phyloP scores from a whole-genome alignment of 2,329 filamentous ascomycete genomes.

The Alternaria dauci region DNA sequence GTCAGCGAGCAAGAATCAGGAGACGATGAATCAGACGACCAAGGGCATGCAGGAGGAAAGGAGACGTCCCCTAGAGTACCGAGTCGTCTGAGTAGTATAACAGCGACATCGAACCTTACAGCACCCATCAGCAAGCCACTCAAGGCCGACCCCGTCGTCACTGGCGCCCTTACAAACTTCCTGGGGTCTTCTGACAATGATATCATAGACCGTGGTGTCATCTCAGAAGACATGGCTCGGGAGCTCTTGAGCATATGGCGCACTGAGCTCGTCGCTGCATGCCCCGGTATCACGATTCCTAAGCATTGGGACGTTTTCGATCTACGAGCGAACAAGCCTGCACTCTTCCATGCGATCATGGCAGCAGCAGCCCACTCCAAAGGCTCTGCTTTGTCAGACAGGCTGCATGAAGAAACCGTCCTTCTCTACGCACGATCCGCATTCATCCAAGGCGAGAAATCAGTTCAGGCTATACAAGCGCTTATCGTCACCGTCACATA shows the following conservation, averaged over 20 bases:
- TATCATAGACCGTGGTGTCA: slow-evolving; percentile 46
- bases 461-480: slow-evolving; percentile 47
- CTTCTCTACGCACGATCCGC: slow-evolving; percentile 44
- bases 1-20: slow-evolving; percentile 40
- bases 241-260: slow-evolving; percentile 44
- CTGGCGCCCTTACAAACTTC: slow-evolving; percentile 28
- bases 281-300: slow-evolving; percentile 41
- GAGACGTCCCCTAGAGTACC: slow-evolving; percentile 25
- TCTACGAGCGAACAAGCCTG: slow-evolving; percentile 42
- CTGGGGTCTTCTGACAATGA: slow-evolving; percentile 40
- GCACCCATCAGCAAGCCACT: slow-evolving; percentile 13
- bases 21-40: slow-evolving; percentile 37
- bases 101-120: slow-evolving; percentile 12
- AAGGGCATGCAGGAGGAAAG: slow-evolving; percentile 22
- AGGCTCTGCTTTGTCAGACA: slow-evolving; percentile 42
- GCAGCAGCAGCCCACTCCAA: slow-evolving; percentile 47
- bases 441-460: slow-evolving; percentile 50
- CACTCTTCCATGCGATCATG: slow-evolving; percentile 49
- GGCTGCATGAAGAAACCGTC: slow-evolving; percentile 45
- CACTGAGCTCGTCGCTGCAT: slow-evolving; percentile 39
- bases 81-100: slow-evolving; percentile 21
- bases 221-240: slow-evolving; percentile 38
- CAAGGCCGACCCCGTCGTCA: slow-evolving; percentile 4
- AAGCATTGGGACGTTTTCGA: slow-evolving; percentile 44
- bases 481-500: slow-evolving; percentile 46